These are phyloP conservation scores for Geosmithia morbida DNA, from an alignment of 2,329 filamentous ascomycete species.

Conservation along the genomic window DNA sequence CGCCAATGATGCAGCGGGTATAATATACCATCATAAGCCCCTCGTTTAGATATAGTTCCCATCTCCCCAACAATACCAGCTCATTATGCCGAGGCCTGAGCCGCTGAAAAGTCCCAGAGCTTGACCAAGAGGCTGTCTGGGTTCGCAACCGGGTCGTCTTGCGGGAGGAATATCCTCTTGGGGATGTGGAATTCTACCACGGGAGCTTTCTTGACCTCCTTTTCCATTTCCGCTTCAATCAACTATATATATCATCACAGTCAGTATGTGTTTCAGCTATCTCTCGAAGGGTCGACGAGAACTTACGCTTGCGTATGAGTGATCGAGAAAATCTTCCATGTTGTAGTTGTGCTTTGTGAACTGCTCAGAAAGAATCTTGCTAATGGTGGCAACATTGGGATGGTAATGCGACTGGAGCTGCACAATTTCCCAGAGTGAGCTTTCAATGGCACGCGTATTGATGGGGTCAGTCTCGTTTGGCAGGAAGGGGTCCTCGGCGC, in stretches of 20 bases:
- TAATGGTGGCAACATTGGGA: constrained; percentile 87
- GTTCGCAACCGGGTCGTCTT: constrained; percentile 28
- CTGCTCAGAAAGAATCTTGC: constrained; percentile 88
- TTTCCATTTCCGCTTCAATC: constrained; percentile 69
- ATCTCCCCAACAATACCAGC: neutral
- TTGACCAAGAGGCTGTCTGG: constrained; percentile 43
- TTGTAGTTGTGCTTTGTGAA: constrained; percentile 95
- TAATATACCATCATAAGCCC: neutral
- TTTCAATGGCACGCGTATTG: constrained; percentile 77
- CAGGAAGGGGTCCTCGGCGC: constrained; percentile 60
- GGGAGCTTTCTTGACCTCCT: constrained; percentile 71
- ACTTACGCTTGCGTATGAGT: constrained; percentile 72
- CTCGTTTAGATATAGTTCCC: neutral
- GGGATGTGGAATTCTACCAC: constrained; percentile 92
- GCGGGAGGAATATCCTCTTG: constrained; percentile 57
- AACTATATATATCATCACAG: constrained; percentile 32
- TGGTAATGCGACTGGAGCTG: constrained; percentile 89
- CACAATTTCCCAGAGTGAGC: constrained; percentile 87
- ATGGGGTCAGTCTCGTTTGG: constrained; percentile 67
- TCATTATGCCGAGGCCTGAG: neutral
- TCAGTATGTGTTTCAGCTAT: neutral
- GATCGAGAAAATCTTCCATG: constrained; percentile 93
- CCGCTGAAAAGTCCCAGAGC: constrained; percentile 40
- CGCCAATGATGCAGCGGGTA: neutral
- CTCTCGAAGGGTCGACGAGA: neutral